Percentiles rank a stretch among this genome's conserved stretches.
Conservation (phyloP, 495 filamentous ascomycete genomes). For the Xylaria flabelliformis region DNA sequence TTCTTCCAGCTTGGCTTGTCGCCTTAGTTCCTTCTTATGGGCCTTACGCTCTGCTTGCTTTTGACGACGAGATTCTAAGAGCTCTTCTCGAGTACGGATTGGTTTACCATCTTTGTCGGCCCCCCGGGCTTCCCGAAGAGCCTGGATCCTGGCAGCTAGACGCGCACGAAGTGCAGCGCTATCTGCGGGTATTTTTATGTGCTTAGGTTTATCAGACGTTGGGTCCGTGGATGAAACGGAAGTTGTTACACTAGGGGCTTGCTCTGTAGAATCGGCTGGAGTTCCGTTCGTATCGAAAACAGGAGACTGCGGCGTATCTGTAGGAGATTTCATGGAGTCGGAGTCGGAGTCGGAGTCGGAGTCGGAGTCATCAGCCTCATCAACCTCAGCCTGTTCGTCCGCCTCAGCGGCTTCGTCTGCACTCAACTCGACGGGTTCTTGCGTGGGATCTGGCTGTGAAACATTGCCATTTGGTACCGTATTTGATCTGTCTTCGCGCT, state of each 20-base stretch:
- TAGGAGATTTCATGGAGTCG: conserved; percentile 54
- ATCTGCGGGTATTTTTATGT: conserved; percentile 64
- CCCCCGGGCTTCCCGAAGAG: conserved; percentile 79
- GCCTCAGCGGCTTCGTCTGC: conserved; percentile 50
- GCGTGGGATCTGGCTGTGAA: conserved; percentile 43
- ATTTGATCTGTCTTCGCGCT: conserved; percentile 32
- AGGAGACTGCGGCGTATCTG: conserved; percentile 66
- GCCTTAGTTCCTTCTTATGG: conserved; percentile 82
- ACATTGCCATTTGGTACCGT: conserved; percentile 26
- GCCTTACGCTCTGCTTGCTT: conserved; percentile 85
- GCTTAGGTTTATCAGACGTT: conserved; percentile 57
- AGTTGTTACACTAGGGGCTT: conserved; percentile 67
- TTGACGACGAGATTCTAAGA: conserved; percentile 84
- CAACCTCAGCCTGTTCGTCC: conserved; percentile 51
- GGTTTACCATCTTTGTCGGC: conserved; percentile 83
- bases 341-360: conserved; percentile 32
- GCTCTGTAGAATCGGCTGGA: conserved; percentile 44
- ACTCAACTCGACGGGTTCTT: conserved; percentile 35
- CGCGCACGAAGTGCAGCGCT: conserved; percentile 74
- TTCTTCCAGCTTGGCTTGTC: conserved; percentile 77
- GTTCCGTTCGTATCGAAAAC: conserved; percentile 65
- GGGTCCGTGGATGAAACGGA: conserved; percentile 74
- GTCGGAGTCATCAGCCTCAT: conserved; percentile 27
- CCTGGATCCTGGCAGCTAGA: conserved; percentile 79
- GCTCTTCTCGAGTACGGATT: conserved; percentile 81